A percentile compares a stretch with the other conserved stretches of the same genome.
Evolutionary conservation across 805 yeast species (phyloP).

Genomic region (Metschnikowia matae): DNA sequence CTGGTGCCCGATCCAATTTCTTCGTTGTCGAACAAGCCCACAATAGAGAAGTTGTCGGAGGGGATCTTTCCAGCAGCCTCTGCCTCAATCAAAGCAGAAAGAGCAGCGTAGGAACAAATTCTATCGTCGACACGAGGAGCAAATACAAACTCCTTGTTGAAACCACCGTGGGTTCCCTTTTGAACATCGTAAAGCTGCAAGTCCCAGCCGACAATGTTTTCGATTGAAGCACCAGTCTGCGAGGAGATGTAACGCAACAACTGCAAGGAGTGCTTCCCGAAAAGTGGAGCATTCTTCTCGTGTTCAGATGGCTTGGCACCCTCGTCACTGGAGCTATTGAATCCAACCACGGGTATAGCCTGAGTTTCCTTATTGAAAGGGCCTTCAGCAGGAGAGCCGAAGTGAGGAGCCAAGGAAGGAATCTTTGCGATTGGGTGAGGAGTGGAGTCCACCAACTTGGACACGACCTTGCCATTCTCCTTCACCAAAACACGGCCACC

Average conservation of each 20-base stretch:
- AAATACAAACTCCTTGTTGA: conserved; percentile 69
- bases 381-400: conserved; percentile 62
- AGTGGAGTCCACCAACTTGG: conserved; percentile 51
- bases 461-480: conserved; percentile 30
- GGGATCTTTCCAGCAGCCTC: conserved; percentile 20
- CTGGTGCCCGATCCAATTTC: conserved; percentile 79
- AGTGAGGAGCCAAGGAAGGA: conserved; percentile 85
- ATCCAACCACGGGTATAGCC: conserved; percentile 76
- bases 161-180: conserved; percentile 73
- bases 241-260: conserved; percentile 67
- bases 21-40: conserved; percentile 72
- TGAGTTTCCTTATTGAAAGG: conserved; percentile 77
- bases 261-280: conserved; percentile 63
- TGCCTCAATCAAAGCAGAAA: conserved; percentile 50
- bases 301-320: conserved; percentile 47
- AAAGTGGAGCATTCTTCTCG: conserved; percentile 60
- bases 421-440: conserved; percentile 74
- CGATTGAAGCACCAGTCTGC: conserved; percentile 53
- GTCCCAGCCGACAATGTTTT: conserved; percentile 65
- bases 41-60: conserved; percentile 47
- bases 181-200: conserved; percentile 80
- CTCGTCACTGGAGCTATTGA: conserved; percentile 34
- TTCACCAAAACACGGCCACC: conserved; percentile 72
- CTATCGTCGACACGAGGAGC: conserved; percentile 86
- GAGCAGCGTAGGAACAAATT: conserved; percentile 72